phyloP scores from a whole-genome alignment of 768 basidiomycete genomes.

The Leccinum boreale region DNA sequence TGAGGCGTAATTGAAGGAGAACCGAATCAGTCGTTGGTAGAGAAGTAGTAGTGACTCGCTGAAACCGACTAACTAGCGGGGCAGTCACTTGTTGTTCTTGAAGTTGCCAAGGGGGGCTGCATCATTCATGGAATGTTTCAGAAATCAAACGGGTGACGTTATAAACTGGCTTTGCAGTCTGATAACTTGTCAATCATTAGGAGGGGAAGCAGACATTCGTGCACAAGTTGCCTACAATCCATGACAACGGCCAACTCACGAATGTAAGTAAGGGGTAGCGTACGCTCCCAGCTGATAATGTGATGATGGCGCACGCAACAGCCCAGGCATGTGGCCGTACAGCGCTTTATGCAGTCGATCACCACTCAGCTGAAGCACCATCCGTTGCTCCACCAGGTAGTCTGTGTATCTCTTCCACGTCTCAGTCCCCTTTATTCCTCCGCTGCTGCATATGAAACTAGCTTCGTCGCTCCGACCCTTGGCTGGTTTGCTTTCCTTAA shows the following conservation, averaged over 20 bases:
- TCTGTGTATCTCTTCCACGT: constrained; percentile 63
- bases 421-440: constrained; percentile 42
- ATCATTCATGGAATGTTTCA: no score
- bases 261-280: constrained; percentile 8
- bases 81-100: no score
- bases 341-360: constrained; percentile 38
- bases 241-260: constrained; percentile 1
- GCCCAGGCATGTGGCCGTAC: constrained; percentile 19
- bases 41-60: no score
- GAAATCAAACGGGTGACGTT: not conserved
- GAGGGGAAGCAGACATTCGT: not conserved
- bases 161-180: not conserved
- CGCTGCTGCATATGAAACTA: constrained; percentile 9
- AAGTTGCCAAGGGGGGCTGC: not conserved
- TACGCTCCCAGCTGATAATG: constrained; percentile 6
- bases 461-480: constrained; percentile 18
- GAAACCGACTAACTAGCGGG: no score
- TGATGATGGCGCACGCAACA: constrained; percentile 4
- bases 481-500: constrained; percentile 45
- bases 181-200: not conserved
- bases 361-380: constrained; percentile 51
- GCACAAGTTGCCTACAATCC: not conserved
- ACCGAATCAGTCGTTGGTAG: not conserved
- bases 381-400: constrained; percentile 47
- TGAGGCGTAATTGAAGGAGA: no score